These are phyloP conservation scores for Flagelloscypha sp. DNA, from an alignment of 768 basidiomycete species.

Conservation along the genomic window DNA sequence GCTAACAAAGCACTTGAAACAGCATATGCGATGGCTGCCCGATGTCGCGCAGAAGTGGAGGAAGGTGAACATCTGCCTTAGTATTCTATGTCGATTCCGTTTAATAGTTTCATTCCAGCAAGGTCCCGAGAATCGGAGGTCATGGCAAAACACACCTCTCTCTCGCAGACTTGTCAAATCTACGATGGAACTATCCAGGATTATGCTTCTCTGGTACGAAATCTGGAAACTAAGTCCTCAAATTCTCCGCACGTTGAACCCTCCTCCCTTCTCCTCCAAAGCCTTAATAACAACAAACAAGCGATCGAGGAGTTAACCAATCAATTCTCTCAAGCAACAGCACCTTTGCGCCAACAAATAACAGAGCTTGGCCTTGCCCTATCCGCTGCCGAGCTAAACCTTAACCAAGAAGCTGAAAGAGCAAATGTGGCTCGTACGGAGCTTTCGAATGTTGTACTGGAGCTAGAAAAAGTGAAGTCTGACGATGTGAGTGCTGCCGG, in stretches of 20 bases:
- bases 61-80: constrained; percentile 18
- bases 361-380: constrained; percentile 35
- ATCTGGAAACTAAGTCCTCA: no score
- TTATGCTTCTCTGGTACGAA: no score
- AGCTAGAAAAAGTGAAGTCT: constrained; percentile 45
- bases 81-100: constrained; percentile 3
- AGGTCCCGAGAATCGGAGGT: neutral
- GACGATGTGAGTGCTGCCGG: constrained; percentile 74
- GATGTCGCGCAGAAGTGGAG: constrained; percentile 48
- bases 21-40: constrained; percentile 49
- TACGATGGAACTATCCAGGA: no score
- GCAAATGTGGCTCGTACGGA: constrained; percentile 35
- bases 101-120: no score
- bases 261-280: constrained; percentile 21
- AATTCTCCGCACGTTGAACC: constrained; percentile 1
- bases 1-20: constrained; percentile 36
- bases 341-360: constrained; percentile 35
- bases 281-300: constrained; percentile 40
- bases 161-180: no score
- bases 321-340: constrained; percentile 43
- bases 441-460: constrained; percentile 37
- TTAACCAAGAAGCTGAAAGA: constrained; percentile 38
- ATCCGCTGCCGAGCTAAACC: constrained; percentile 29
- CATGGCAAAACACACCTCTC: no score
- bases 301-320: constrained; percentile 39